Percentiles rank a stretch among this genome's conserved stretches.
These are phyloP conservation scores for Gonapodya prolifera DNA, from an alignment of 192 early-diverging fungal species.

Conservation along the genomic window DNA sequence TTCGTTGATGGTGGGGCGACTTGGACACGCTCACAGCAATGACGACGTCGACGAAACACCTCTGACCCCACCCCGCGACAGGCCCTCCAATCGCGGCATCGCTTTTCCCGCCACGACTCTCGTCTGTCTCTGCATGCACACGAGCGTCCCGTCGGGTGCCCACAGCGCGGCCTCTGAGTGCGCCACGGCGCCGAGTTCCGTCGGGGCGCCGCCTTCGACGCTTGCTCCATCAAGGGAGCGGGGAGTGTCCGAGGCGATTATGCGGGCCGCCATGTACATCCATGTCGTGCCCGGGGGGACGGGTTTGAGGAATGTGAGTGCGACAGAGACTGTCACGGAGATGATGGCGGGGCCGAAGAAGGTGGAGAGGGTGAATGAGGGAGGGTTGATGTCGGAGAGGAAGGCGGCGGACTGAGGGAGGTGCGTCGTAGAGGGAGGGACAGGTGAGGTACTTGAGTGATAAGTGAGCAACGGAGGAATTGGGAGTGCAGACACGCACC, in stretches of 20 bases:
- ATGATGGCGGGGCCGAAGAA: background rate
- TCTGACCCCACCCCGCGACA: too few relatives aligned
- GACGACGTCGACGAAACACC: too few relatives aligned
- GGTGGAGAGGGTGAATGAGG: background rate
- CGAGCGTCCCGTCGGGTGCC: conserved; percentile 6
- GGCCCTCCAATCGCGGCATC: background rate
- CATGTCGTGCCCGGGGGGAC: background rate
- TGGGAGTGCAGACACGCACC: background rate
- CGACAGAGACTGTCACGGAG: conserved; percentile 1
- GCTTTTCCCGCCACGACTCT: background rate
- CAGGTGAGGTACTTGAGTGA: background rate
- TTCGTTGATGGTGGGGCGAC: too few relatives aligned
- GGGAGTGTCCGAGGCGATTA: background rate
- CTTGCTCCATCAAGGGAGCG: background rate
- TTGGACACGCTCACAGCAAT: too few relatives aligned
- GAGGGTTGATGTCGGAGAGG: background rate
- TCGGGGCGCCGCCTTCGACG: background rate
- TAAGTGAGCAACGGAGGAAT: background rate
- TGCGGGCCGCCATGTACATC: background rate
- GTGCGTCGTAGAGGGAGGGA: background rate
- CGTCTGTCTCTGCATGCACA: background rate
- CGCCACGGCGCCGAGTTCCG: background rate
- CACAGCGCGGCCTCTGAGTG: background rate
- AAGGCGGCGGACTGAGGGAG: background rate
- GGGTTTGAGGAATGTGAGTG: background rate